Base-by-base conservation (phyloP, 768 basidiomycete species). In the Kwoniella heveanensis region DNA sequence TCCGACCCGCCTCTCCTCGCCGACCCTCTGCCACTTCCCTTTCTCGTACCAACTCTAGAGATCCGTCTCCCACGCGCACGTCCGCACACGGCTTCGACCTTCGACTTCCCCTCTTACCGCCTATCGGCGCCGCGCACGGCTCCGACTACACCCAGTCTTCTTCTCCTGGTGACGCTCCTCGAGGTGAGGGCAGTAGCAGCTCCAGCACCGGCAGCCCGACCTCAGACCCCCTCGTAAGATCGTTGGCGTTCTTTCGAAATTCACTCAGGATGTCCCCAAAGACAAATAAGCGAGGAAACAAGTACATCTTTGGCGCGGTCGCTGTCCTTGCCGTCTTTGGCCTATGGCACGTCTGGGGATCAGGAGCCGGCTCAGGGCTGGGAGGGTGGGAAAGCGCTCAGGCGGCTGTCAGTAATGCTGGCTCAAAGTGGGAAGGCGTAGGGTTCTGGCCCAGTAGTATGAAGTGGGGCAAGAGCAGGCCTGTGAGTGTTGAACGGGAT, bases 281-380 rank as follows among this genome's bases (percentile, higher is more conserved):
- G 27, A 10, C 39, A 8, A 44, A 44, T 17, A 44, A 44, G 39
- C 19, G 61, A 47, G 62, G 63, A n/a, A 66, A 66, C 44, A 52
- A 58, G 37, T 61, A 61, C 37, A 37, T 66, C 17, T 26, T 61
- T 1, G 65, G 65, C 1, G 55, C 27, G 22, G 32, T 59, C 1
- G 22, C 53, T n/a, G 39, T 26, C 1, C 17, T 60, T 19, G 37
- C 36, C 8, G 47, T 52, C 24, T 55, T 65, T 51, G 58, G 37
- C 1, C 29, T 65, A 19, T 65, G 53, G 50, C 53, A 55, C 53
- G 37, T 51, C 17, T 49, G 49, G 17, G 37, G 49, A 9, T 21
- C 19, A 4, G 57, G 51, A n/a, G 24, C n/a, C 47, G 48, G 46
- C 5, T 44, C 39, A 3, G 39, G 39, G 4, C 10, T 19, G 56